A percentile compares a stretch with the other conserved stretches of the same genome.
phyloP scores from a whole-genome alignment of 2,329 filamentous ascomycete species.

The Trichoderma polysporum region DNA sequence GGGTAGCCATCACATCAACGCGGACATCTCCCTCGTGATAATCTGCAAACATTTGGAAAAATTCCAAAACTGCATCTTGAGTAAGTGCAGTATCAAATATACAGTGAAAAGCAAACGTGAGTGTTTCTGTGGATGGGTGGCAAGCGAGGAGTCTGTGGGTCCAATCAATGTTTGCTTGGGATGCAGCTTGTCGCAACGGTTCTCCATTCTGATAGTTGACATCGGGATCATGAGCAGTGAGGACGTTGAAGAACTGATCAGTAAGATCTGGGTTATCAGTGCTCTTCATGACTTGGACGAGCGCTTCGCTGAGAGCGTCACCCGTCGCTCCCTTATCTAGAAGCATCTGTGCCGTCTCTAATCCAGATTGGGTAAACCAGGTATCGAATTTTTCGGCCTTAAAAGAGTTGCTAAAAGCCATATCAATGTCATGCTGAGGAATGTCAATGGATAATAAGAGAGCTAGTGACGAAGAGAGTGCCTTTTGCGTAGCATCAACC shows the following conservation, averaged over 20 bases:
- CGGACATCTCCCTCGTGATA: constrained; percentile 47
- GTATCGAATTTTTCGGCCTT: constrained; percentile 38
- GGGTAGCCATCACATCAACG: constrained; percentile 51
- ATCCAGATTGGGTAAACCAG: constrained; percentile 50
- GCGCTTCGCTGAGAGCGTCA: constrained; percentile 44
- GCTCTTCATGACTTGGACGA: constrained; percentile 47
- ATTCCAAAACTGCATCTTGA: constrained; percentile 50
- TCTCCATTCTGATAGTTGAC: constrained; percentile 55
- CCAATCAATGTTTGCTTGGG: constrained; percentile 50
- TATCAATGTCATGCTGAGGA: constrained; percentile 43
- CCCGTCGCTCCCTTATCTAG: constrained; percentile 50
- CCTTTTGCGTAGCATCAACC: constrained; percentile 46
- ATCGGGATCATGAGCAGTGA: constrained; percentile 42
- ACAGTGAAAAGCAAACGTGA: constrained; percentile 55
- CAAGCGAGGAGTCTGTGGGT: constrained; percentile 51
- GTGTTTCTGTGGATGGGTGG: constrained; percentile 48
- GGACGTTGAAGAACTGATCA: constrained; percentile 45
- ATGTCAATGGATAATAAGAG: constrained; percentile 45
- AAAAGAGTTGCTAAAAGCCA: constrained; percentile 48
- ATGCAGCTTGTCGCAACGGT: constrained; percentile 54
- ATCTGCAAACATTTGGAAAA: constrained; percentile 53
- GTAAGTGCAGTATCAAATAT: constrained; percentile 53
- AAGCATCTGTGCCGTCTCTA: constrained; percentile 48
- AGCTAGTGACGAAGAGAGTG: constrained; percentile 40
- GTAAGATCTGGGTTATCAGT: constrained; percentile 42